Base-by-base conservation (phyloP, 148 eudicot species). In the Bassia scoparia region DNA sequence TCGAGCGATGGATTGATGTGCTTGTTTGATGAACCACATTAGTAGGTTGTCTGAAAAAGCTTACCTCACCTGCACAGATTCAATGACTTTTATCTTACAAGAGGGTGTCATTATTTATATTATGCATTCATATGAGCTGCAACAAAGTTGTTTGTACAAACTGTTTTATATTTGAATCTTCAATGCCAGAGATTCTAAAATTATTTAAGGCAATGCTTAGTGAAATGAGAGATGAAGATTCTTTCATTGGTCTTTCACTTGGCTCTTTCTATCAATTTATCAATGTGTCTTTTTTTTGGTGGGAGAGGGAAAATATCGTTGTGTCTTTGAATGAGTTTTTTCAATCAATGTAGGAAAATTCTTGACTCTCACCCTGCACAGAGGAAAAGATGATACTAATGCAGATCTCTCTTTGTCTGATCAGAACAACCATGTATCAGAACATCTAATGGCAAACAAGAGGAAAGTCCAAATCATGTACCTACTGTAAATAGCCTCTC, bases 311-410 rank as follows among this genome's bases (percentile, higher is more conserved):
- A n/a, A n/a, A n/a, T n/a, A 29, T 37, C 41, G 35, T 7, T 35
- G 21, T 65, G 71, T 18, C 49, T 34, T 20, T 43, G 12, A 50
- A 55, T 43, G 63, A 46, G 27, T 54, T n/a, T 33, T 21, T 21
- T 55, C 16, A 53, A 64, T 61, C 8, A 54, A 55, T 84, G 81
- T 80, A 89, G 98, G 96, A 52, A 84, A 87, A 76, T 74, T 90
- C 56, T 81, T 93, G 50, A 82, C 88, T 55, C 83, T 93, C 37
- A 90, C 96, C 27, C 73, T 93, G 68, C 94, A 86, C 67, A 96
- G 89, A 74, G 86, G 81, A 84, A 82, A 70, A 52, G 83, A 81
- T 69, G 89, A 78, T 33, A 55, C 69, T 76, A 49, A 82, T 31
- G 41, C 72, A 23, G 80, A 78, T 58, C 82, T 81, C 21, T 54